A percentile compares a stretch with the other conserved stretches of the same genome.
Evolutionary conservation across 164 flowering plant species (phyloP).

Genomic region (Houttuynia cordata): DNA sequence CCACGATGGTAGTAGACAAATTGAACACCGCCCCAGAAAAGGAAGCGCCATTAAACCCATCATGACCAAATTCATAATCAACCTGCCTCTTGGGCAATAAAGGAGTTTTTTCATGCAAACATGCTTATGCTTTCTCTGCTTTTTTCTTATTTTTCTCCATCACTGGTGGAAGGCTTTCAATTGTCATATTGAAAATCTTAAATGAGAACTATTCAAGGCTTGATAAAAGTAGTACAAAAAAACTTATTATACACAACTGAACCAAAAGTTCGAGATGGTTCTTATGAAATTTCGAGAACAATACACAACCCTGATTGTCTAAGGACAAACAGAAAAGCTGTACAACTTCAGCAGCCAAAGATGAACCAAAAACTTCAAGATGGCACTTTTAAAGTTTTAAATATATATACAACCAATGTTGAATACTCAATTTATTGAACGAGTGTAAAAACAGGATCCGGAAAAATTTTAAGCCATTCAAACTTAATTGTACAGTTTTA

Average conservation of each 20-base stretch:
- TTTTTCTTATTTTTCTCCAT: constrained; percentile 24
- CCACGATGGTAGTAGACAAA: constrained; percentile 75
- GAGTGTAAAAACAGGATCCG: background rate
- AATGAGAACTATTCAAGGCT: background rate
- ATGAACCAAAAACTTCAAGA: too few species aligned
- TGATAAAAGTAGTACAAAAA: too few species aligned
- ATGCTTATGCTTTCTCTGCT: constrained; percentile 23
- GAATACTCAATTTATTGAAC: background rate
- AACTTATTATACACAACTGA: too few species aligned
- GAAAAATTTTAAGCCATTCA: background rate
- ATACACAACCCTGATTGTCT: too few species aligned
- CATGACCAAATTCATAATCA: constrained; percentile 28
- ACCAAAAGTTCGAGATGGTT: background rate
- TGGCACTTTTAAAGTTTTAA: too few species aligned
- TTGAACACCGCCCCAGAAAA: constrained; percentile 82
- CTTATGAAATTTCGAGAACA: too few species aligned
- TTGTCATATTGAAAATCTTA: constrained; percentile 31
- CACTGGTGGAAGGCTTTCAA: constrained; percentile 19
- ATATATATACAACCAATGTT: too few species aligned
- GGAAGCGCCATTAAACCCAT: constrained; percentile 86
- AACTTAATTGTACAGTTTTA: background rate
- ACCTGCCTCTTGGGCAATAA: constrained; percentile 54
- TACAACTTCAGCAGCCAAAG: too few species aligned
- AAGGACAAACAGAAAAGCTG: too few species aligned
- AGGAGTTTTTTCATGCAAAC: constrained; percentile 56